phyloP scores from a whole-genome alignment of 2,329 filamentous ascomycete species.

The Geosmithia putterillii region DNA sequence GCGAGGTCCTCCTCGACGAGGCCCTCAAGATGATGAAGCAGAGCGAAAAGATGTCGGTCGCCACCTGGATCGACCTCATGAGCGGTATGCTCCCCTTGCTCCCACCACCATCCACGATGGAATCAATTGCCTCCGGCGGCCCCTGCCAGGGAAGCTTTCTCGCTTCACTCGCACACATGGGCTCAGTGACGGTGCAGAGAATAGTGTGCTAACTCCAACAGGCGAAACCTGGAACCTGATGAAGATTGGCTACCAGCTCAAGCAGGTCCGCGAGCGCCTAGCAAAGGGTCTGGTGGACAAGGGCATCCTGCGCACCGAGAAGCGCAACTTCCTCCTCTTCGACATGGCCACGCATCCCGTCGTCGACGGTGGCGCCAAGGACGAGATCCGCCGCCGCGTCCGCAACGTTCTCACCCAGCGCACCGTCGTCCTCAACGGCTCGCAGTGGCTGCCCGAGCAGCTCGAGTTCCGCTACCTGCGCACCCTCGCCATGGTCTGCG shows the following conservation, averaged over 20 bases:
- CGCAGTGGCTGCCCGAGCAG: slow-evolving; percentile 84
- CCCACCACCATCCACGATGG: neutral
- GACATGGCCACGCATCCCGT: slow-evolving; percentile 99
- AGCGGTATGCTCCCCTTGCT: slow-evolving; percentile 53
- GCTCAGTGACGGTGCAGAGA: neutral
- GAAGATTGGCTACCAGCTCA: slow-evolving; percentile 99
- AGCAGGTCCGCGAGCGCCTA: slow-evolving; percentile 94
- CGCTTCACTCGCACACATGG: too few species aligned
- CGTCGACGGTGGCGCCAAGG: slow-evolving; percentile 90
- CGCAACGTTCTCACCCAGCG: slow-evolving; percentile 86
- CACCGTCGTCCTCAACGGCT: slow-evolving; percentile 78
- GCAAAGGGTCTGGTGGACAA: slow-evolving; percentile 98
- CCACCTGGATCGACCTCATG: slow-evolving; percentile 98
- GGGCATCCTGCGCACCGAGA: slow-evolving; percentile 94
- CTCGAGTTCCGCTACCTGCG: slow-evolving; percentile 89
- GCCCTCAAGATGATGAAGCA: slow-evolving; percentile 99
- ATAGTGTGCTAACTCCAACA: slow-evolving; percentile 22
- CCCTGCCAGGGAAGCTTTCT: too few species aligned
- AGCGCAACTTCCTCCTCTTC: slow-evolving; percentile 98
- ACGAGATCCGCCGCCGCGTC: slow-evolving; percentile 88
- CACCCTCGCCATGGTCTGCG: slow-evolving; percentile 93
- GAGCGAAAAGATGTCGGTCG: slow-evolving; percentile 99
- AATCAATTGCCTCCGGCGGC: too few species aligned
- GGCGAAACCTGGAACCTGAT: slow-evolving; percentile 99
- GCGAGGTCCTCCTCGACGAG: slow-evolving; percentile 94